Conservation (phyloP, 805 yeast species). For the Candida germanica region DNA sequence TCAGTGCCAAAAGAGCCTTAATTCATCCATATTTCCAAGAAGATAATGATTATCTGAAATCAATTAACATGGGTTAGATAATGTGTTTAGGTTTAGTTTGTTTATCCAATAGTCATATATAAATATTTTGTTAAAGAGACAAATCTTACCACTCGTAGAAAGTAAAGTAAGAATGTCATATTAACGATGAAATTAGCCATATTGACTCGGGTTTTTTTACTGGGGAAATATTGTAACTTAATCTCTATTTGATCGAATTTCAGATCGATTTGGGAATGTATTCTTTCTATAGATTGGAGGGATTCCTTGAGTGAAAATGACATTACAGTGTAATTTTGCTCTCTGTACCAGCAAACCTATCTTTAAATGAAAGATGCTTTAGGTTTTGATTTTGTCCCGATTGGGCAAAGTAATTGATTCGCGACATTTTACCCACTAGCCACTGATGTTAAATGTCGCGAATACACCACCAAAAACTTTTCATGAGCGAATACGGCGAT, state of each 20-base stretch:
- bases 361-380: too few relatives aligned
- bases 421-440: too few relatives aligned
- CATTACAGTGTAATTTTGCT: too few relatives aligned
- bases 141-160: slow-evolving; percentile 1
- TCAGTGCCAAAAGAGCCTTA: slow-evolving; percentile 91
- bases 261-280: slow-evolving; percentile 5
- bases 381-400: slow-evolving; percentile 6
- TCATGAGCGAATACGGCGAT: slow-evolving; percentile 12
- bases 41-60: slow-evolving; percentile 36
- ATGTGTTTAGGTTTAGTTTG: background rate
- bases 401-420: slow-evolving; percentile 10
- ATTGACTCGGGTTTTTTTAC: background rate
- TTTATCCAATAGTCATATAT: slow-evolving; percentile 2
- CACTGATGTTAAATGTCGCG: too few relatives aligned
- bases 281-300: slow-evolving; percentile 3
- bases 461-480: too few relatives aligned
- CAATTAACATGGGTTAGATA: slow-evolving; percentile 38
- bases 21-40: slow-evolving; percentile 82
- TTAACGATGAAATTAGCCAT: slow-evolving; percentile 2
- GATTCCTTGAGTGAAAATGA: slow-evolving; percentile 5
- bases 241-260: slow-evolving; percentile 7
- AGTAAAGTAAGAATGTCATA: slow-evolving; percentile 3
- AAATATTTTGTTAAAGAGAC: background rate
- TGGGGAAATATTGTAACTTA: background rate
- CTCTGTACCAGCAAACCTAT: too few relatives aligned